Evolutionary conservation across 1,284 basidiomycete genomes (phyloP), one percentile per base, ranked within the genome.

Genomic region (Gastroboletus turbinatus): DNA sequence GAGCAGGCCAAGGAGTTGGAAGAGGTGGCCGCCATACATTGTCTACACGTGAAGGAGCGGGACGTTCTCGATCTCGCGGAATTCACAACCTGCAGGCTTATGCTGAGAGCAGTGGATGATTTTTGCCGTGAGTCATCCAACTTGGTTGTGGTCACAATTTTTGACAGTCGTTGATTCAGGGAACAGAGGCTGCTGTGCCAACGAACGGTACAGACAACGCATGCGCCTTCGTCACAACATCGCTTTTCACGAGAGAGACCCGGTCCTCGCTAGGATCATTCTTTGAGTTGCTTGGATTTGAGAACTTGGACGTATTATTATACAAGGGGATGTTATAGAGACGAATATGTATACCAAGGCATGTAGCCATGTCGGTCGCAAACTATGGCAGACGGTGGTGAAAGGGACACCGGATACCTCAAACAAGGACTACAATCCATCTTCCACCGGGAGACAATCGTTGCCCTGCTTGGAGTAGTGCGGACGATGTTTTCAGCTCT

Each of bases 371-470:
- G 81, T 88, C 60, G 67, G 80, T 85, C 83, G 61, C 78, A 82
- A 76, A 82, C 81, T 88, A 89, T 89, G 83, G 83, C 84, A 81
- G 76, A 77, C 73, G 74, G 73, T 76, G 80, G 81, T 83, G 53
- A 57, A 53, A 64, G 55, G 60, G 39, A 76, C 80, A 77, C 79
- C 72, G 76, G 76, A 75, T 73, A 73, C 87, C 85, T 90, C 87
- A 90, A 89, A 90, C 87, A 73, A 82, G 80, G 84, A 85, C 76
- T 54, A n/a, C 23, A 46, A 46, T 69, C 59, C 44, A 53, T 80
- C 67, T 80, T 56, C 71, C 75, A 72, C 59, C 33, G 13, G 19
- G 55, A 65, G 47, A 50, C 48, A 48, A 36, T 36, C 46, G 33
- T 49, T 53, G 52, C 38, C 51, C 53, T 32, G 33, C 46, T 53